Conservation (phyloP, 306 rosid genomes). For the Trifolium repens region DNA sequence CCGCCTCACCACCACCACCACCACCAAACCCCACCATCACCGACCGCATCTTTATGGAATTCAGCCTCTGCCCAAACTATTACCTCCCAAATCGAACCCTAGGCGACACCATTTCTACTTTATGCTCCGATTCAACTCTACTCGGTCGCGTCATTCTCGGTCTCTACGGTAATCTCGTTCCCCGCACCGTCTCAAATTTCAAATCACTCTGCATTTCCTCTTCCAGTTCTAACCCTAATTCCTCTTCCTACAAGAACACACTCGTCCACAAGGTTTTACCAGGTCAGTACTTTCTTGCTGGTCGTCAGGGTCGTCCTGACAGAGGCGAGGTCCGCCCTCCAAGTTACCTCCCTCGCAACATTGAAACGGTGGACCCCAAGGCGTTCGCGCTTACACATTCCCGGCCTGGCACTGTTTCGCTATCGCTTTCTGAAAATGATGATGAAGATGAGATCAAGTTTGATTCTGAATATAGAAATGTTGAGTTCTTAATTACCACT, state of each 20-base stretch:
- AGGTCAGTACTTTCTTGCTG: constrained; percentile 81
- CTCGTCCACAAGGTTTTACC: constrained; percentile 76
- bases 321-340: constrained; percentile 88
- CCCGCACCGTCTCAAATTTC: constrained; percentile 80
- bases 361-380: constrained; percentile 67
- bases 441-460: constrained; percentile 76
- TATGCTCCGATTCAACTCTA: constrained; percentile 74
- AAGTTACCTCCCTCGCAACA: constrained; percentile 56
- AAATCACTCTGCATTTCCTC: constrained; percentile 69
- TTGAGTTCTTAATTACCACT: constrained; percentile 83
- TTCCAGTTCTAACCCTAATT: constrained; percentile 42
- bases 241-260: constrained; percentile 73
- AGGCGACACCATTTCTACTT: constrained; percentile 51
- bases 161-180: constrained; percentile 82
- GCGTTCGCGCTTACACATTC: constrained; percentile 74
- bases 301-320: constrained; percentile 80
- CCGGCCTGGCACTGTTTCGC: constrained; percentile 77
- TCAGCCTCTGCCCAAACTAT: constrained; percentile 81
- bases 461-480: constrained; percentile 72
- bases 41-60: constrained; percentile 89
- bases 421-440: constrained; percentile 76
- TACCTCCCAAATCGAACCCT: constrained; percentile 67
- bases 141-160: constrained; percentile 84
- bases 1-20: constrained; percentile 29
- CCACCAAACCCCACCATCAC: constrained; percentile 74